These are phyloP conservation scores for Podila minutissima DNA, from an alignment of 192 early-diverging fungal species.

Conservation along the genomic window DNA sequence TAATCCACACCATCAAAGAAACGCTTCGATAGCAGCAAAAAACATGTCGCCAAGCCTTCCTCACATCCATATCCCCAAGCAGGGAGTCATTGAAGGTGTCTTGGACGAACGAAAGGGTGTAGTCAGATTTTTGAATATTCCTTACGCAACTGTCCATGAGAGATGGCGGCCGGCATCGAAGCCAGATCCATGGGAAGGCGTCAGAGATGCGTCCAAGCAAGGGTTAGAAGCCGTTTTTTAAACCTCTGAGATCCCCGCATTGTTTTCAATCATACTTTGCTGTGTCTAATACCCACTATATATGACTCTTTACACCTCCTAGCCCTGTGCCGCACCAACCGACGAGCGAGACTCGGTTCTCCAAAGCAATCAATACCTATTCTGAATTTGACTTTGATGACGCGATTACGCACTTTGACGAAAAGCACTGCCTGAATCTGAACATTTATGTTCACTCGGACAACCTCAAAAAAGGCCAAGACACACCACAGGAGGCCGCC, in stretches of 20 bases:
- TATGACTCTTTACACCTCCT: background rate
- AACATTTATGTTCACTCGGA: constrained; percentile 35
- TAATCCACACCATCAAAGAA: too few species aligned
- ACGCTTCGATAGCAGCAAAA: too few species aligned
- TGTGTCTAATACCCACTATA: background rate
- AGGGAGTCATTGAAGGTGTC: background rate
- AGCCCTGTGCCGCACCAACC: constrained; percentile 19
- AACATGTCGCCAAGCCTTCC: background rate
- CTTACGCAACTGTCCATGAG: constrained; percentile 16
- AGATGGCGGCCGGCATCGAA: constrained; percentile 31
- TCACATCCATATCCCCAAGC: background rate
- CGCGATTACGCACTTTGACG: background rate
- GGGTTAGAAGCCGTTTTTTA: constrained; percentile 12
- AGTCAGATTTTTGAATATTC: constrained; percentile 23
- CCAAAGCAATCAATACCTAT: background rate
- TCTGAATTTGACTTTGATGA: constrained; percentile 7
- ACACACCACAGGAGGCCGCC: background rate
- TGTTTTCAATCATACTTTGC: too few species aligned
- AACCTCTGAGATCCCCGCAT: background rate
- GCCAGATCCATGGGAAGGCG: constrained; percentile 19
- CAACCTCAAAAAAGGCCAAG: background rate
- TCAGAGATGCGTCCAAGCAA: constrained; percentile 26
- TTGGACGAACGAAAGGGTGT: constrained; percentile 3
- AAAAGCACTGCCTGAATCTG: constrained; percentile 32
- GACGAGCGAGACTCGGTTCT: background rate